Conservation (phyloP, 2,329 filamentous ascomycete genomes). For the Monosporascus sp. region DNA sequence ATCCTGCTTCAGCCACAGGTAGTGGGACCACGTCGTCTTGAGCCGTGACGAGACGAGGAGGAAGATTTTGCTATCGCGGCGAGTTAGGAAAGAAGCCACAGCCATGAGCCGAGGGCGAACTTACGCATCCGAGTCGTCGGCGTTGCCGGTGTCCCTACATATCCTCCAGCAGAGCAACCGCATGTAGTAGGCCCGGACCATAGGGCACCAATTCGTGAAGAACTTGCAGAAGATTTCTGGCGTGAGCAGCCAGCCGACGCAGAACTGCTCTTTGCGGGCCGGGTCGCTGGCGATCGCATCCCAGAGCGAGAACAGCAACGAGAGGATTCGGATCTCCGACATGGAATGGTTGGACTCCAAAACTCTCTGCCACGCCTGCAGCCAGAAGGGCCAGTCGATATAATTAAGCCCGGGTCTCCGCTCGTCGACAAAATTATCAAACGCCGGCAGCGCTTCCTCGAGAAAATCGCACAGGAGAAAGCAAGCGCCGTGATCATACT, state of each 20-base stretch:
- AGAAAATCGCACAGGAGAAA: slow-evolving; percentile 89
- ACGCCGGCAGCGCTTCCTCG: slow-evolving; percentile 70
- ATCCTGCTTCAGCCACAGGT: slow-evolving; percentile 66
- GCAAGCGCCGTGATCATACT: slow-evolving; percentile 77
- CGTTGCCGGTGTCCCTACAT: slow-evolving; percentile 66
- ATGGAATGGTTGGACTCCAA: slow-evolving; percentile 80
- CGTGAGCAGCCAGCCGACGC: slow-evolving; percentile 68
- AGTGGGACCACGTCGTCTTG: slow-evolving; percentile 71
- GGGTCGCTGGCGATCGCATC: slow-evolving; percentile 62
- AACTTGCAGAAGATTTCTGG: slow-evolving; percentile 71
- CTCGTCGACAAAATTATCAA: slow-evolving; percentile 41
- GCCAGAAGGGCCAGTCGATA: slow-evolving; percentile 80
- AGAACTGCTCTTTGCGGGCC: slow-evolving; percentile 63
- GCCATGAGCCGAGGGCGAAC: slow-evolving; percentile 27
- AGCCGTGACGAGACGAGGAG: slow-evolving; percentile 62
- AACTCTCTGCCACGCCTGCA: slow-evolving; percentile 73
- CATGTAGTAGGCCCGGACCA: slow-evolving; percentile 92
- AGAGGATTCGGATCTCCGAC: slow-evolving; percentile 79
- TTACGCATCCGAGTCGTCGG: slow-evolving; percentile 62
- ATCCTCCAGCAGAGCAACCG: slow-evolving; percentile 85
- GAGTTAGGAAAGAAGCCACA: slow-evolving; percentile 16
- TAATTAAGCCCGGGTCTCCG: slow-evolving; percentile 35
- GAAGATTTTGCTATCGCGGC: slow-evolving; percentile 58
- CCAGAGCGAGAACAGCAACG: slow-evolving; percentile 79
- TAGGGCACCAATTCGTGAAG: slow-evolving; percentile 93